Base-by-base conservation (phyloP, 192 early-diverging fungal genomes). In the Coemansia sp. region DNA sequence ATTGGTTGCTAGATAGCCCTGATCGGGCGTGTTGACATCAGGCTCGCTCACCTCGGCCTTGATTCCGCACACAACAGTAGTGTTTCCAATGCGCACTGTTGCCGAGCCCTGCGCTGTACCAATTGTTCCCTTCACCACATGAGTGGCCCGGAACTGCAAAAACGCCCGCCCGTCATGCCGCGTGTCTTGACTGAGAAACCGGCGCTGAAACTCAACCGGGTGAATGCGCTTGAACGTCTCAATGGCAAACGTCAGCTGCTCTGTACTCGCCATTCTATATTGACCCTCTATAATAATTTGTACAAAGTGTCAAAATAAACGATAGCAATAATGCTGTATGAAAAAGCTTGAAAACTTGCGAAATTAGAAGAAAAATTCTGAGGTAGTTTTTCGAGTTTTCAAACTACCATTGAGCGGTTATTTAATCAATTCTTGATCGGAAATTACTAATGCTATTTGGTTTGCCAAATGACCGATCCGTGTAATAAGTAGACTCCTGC, bases 41-140 rank as follows among this genome's bases (percentile, higher is more conserved):
- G 96, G 94, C 64, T 91, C 88, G 25, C 92, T 83, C 3, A 96
- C 92, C 77, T 97, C 93, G 19, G 92, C 95, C 72, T 98, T 98
- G 57, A 98, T 88, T 17, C 94, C 96, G 64, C 95, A 97, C 5
- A 95, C 83, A 14, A 94, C 90, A 10, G 90, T 94, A 2, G 94
- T 96, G 31, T 91, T 87, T 27, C 96, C 96, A 9, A 94, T 68
- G 31, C 91, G 85, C 38, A 95, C 90, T 74, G 93, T 90, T 8
- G 93, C 89, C 3, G 92, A 95, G 3, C 94, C 94, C 64, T 92
- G 79, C 11, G 92, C 88, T 3, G 91, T 95, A 59, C 84, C 82
- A 31, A 98, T 87, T 11, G 87, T 77, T 11, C 84, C 88, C 84
- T 78, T 63, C 77, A 75, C 67, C 11, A 82, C 63, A 21, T 70